Evolutionary conservation across 306 rosid species (phyloP).

Genomic region (Medicago lupulina): DNA sequence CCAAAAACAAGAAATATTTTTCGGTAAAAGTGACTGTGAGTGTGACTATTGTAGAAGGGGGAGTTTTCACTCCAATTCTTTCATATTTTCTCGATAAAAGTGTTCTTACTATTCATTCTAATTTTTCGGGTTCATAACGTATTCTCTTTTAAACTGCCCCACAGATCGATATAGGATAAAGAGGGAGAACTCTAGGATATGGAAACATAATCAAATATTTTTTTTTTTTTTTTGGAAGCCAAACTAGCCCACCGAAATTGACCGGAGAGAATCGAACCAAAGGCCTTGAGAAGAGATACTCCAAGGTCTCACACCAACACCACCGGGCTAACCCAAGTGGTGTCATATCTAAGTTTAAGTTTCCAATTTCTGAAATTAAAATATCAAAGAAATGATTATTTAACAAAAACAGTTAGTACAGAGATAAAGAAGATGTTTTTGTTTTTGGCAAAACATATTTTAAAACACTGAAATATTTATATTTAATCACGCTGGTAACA

Average conservation of each 20-base stretch:
- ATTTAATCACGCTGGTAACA: not conserved
- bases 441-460: not conserved
- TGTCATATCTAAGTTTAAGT: no score
- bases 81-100: not conserved
- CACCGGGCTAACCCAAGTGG: no score
- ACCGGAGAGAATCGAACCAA: no score
- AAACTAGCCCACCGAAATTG: no score
- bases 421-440: not conserved
- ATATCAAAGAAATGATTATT: not conserved
- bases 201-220: not conserved
- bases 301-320: no score
- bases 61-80: not conserved
- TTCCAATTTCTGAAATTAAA: no score
- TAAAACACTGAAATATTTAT: not conserved
- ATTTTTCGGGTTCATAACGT: not conserved
- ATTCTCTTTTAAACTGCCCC: not conserved
- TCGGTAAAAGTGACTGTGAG: no score
- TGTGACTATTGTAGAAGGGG: not conserved
- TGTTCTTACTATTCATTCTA: not conserved
- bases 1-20: no score
- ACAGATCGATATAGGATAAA: not conserved
- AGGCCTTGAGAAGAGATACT: no score
- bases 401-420: not conserved
- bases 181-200: not conserved
- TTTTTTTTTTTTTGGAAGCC: no score